These are phyloP conservation scores for Claviceps monticola DNA, from an alignment of 2,329 filamentous ascomycete species.

Conservation along the genomic window DNA sequence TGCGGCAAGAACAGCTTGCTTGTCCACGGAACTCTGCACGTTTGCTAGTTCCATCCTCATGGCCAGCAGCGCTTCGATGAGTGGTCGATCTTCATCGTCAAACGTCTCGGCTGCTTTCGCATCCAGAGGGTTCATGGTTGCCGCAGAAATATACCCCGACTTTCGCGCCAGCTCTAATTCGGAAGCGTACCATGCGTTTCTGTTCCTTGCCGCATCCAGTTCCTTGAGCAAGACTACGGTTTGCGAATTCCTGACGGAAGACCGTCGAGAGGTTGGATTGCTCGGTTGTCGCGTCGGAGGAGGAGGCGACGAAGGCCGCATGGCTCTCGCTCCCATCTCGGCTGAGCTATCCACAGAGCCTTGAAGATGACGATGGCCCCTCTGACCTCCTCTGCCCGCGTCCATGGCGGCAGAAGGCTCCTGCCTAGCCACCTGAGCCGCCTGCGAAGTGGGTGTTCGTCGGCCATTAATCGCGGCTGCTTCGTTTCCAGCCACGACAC, in stretches of 20 bases:
- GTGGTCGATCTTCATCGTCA: slow-evolving; percentile 78
- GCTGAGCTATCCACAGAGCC: slow-evolving; percentile 55
- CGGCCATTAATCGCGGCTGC: slow-evolving; percentile 43
- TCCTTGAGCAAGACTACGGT: slow-evolving; percentile 72
- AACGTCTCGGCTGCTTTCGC: slow-evolving; percentile 65
- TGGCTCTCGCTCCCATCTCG: slow-evolving; percentile 37
- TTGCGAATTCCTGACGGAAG: slow-evolving; percentile 48
- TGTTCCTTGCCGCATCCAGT: slow-evolving; percentile 67
- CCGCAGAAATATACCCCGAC: slow-evolving; percentile 67
- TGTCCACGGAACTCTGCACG: slow-evolving; percentile 79
- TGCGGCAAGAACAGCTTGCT: slow-evolving; percentile 72
- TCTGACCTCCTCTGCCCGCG: slow-evolving; percentile 19
- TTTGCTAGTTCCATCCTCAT: slow-evolving; percentile 85
- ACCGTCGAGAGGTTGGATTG: slow-evolving; percentile 44
- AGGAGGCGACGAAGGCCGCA: slow-evolving; percentile 42
- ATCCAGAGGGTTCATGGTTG: slow-evolving; percentile 61
- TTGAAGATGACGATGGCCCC: slow-evolving; percentile 34
- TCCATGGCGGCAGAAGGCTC: slow-evolving; percentile 18
- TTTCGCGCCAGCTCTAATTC: slow-evolving; percentile 87
- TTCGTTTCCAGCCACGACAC: slow-evolving; percentile 28
- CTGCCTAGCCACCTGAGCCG: slow-evolving; percentile 29
- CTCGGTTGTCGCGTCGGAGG: slow-evolving; percentile 42
- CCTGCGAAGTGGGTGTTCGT: slow-evolving; percentile 45
- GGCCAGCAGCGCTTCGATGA: slow-evolving; percentile 81
- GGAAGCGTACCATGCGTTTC: slow-evolving; percentile 94